Percentiles rank a stretch among this genome's conserved stretches.
Evolutionary conservation across 2,329 filamentous ascomycete genomes (phyloP).

Genomic region (Penicillium sp.): DNA sequence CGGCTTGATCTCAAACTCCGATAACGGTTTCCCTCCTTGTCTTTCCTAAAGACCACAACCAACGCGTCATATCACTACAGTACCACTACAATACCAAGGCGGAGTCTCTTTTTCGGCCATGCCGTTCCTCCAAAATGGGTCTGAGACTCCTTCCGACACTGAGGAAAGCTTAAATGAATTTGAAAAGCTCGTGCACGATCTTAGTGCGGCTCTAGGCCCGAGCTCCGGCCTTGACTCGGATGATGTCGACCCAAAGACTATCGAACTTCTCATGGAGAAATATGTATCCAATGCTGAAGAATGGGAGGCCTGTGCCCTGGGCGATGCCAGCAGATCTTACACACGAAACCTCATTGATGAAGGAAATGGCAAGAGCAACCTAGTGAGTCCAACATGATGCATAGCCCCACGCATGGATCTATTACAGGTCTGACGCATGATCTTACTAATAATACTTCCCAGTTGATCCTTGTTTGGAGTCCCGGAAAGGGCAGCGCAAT

Average conservation of each 20-base stretch:
- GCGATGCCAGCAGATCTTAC: constrained; percentile 69
- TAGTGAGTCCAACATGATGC: constrained; percentile 51
- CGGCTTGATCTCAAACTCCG: constrained; percentile 3
- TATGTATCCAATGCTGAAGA: constrained; percentile 70
- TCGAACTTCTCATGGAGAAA: constrained; percentile 70
- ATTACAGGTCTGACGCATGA: background rate
- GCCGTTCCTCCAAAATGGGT: constrained; percentile 34
- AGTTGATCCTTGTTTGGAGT: constrained; percentile 88
- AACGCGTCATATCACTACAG: background rate
- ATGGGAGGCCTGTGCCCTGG: constrained; percentile 74
- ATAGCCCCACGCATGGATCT: background rate
- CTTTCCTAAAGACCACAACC: background rate
- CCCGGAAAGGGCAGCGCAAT: constrained; percentile 81
- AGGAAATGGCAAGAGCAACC: constrained; percentile 78
- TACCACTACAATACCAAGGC: background rate
- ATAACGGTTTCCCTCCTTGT: constrained; percentile 4
- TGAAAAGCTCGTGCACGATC: constrained; percentile 68
- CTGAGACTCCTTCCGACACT: constrained; percentile 9
- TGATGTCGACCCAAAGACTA: constrained; percentile 72
- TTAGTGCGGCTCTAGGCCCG: constrained; percentile 74
- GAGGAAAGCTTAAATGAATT: constrained; percentile 48
- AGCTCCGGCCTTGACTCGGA: constrained; percentile 79
- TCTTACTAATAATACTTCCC: constrained; percentile 17
- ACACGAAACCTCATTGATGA: constrained; percentile 88
- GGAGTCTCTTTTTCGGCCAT: constrained; percentile 17